Evolutionary conservation across 352 stramenopile species (phyloP).

Genomic region (Globisporangium solare): DNA sequence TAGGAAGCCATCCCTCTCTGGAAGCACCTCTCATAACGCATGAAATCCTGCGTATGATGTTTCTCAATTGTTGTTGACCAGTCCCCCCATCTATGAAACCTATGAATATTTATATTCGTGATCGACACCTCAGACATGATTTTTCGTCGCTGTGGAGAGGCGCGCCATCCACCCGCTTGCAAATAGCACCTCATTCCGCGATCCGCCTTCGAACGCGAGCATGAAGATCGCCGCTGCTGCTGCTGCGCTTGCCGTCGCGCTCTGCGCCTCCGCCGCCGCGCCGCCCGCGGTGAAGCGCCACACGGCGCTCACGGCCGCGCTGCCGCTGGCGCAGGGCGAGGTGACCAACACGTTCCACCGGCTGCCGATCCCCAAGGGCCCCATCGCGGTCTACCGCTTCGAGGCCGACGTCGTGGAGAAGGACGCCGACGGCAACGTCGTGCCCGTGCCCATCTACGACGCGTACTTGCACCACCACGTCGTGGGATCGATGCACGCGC

Average conservation of each 20-base stretch:
- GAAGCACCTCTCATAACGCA: too few species aligned
- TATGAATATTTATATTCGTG: too few species aligned
- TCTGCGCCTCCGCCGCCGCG: not conserved
- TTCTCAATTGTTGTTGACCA: too few species aligned
- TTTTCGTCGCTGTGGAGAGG: too few species aligned
- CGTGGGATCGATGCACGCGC: slow-evolving; percentile 62
- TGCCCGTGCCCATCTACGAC: slow-evolving; percentile 61
- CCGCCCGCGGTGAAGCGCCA: slow-evolving; percentile 47
- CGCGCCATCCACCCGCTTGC: not conserved
- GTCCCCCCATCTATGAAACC: too few species aligned
- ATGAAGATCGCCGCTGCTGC: slow-evolving; percentile 8
- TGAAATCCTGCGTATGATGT: too few species aligned
- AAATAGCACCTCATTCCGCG: slow-evolving; percentile 1
- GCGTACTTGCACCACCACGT: slow-evolving; percentile 85
- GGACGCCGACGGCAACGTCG: slow-evolving; percentile 38
- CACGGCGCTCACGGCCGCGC: slow-evolving; percentile 59
- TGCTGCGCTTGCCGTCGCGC: not conserved
- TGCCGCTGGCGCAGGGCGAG: slow-evolving; percentile 59
- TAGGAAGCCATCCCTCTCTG: not conserved
- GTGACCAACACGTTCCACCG: slow-evolving; percentile 76
- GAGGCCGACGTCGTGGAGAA: slow-evolving; percentile 72
- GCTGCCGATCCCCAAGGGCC: slow-evolving; percentile 66
- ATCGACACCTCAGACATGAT: too few species aligned
- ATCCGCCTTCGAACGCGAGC: not conserved
- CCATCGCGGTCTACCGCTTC: slow-evolving; percentile 81